Evolutionary conservation across 83 land plant species (phyloP), one percentile per base, ranked within the genome.

Genomic region (Thuja plicata): DNA sequence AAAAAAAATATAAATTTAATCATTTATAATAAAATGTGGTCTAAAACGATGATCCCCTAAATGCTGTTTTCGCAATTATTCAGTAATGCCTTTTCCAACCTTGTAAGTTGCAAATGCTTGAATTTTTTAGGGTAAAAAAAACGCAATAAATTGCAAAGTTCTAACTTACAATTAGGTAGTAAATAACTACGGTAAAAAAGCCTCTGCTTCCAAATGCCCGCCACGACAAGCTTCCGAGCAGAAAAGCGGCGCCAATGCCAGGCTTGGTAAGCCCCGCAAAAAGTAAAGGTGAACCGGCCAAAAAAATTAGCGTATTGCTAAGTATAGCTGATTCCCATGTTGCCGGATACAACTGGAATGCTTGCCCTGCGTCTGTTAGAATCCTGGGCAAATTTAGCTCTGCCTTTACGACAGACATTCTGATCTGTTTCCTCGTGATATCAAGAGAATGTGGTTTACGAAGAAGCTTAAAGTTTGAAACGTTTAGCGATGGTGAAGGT

Each of bases 151-250:
- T 24, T 24, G 30, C n/a, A 24, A 19, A 46, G 45, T n/a, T 32
- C 8, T 34, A 80, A 95, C 92, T 74, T 95, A 98, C 83, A 62
- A 96, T 87, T 35, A 95, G 91, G 83, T 95, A 98, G 87, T 94
- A 96, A 37, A 94, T 57, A 13, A 95, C 95, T 24, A 97, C 97
- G 24, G 94, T 90, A 27, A 97, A 90, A 50, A 96, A 94, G 74
- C 97, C 98, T 32, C 94, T 88, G 1, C 93, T 57, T 12, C 97
- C 97, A 89, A 95, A 97, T 6, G 97, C 97, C 43, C 98, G 88
- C 96, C 97, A 98, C 5, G 94, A 94, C 86, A 98, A 90, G 24
- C 91, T 91, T 8, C 98, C 99, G 11, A 98, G 90, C 83, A 95
- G 76, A 88, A 95, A 98, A 24, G 99, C 98, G 30, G 95, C 91